Evolutionary conservation across 23 red algal genomes (phyloP).

Genomic region (Cyanidiococcus yangmingshanensis): DNA sequence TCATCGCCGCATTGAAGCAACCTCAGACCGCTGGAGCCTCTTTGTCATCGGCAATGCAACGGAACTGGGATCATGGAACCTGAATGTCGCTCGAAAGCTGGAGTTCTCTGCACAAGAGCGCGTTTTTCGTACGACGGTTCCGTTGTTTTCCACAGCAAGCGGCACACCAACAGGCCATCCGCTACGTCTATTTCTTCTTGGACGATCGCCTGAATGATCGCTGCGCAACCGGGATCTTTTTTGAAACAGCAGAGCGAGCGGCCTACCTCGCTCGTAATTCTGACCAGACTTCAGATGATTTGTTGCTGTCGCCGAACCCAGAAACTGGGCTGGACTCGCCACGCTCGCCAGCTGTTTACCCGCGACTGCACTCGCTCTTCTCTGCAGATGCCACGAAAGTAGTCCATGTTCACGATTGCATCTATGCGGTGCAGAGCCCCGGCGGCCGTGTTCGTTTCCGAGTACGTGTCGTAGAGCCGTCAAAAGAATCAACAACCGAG

Average conservation of each 20-base stretch:
- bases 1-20: neutral
- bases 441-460: neutral
- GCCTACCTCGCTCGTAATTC: neutral
- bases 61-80: slow-evolving; percentile 1
- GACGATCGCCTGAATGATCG: slow-evolving; percentile 7
- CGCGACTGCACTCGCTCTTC: neutral
- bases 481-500: neutral
- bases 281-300: neutral
- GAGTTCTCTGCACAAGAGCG: neutral
- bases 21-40: neutral
- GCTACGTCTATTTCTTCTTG: slow-evolving; percentile 3
- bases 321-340: neutral
- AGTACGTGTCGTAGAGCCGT: neutral
- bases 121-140: neutral
- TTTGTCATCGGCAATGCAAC: neutral
- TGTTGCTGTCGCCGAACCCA: neutral
- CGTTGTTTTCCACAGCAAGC: neutral
- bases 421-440: neutral
- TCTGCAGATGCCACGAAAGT: neutral
- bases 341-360: neutral
- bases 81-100: slow-evolving; percentile 17
- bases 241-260: neutral
- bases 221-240: neutral
- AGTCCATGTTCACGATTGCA: neutral
- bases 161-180: neutral